A percentile compares a stretch with the other conserved stretches of the same genome.
phyloP scores from a whole-genome alignment of 1,139 yeast genomes.

The Candida dubliniensis region DNA sequence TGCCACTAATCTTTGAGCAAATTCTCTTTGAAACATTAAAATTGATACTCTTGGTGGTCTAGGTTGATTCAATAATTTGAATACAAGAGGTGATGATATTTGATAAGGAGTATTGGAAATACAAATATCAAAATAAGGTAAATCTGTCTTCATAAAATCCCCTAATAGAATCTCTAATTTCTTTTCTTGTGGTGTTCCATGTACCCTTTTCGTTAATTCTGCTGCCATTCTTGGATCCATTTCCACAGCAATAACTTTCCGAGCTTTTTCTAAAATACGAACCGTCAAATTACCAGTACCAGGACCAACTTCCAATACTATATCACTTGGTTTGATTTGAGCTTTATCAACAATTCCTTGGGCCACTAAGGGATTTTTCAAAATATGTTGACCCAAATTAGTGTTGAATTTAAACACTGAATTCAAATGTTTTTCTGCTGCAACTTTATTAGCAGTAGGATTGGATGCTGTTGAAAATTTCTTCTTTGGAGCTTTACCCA shows the following conservation, averaged over 20 bases:
- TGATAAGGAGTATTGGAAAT: constrained; percentile 98
- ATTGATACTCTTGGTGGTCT: constrained; percentile 94
- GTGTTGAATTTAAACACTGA: constrained; percentile 96
- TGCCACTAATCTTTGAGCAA: constrained; percentile 88
- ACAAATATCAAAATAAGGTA: constrained; percentile 94
- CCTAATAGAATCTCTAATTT: constrained; percentile 89
- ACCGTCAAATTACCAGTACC: constrained; percentile 99
- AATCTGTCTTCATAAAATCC: constrained; percentile 92
- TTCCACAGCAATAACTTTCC: constrained; percentile 91
- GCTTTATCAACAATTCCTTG: constrained; percentile 99
- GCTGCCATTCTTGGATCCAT: constrained; percentile 99
- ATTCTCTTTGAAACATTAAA: constrained; percentile 97
- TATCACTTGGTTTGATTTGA: constrained; percentile 85
- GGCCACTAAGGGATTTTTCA: constrained; percentile 94
- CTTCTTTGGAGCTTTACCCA: constrained; percentile 59
- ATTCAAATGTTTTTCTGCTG: constrained; percentile 69
- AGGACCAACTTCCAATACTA: constrained; percentile 96
- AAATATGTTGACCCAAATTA: constrained; percentile 93
- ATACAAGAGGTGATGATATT: constrained; percentile 93
- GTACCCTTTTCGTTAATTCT: constrained; percentile 94
- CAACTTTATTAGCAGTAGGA: constrained; percentile 51
- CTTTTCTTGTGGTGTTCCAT: constrained; percentile 90
- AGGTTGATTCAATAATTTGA: constrained; percentile 86
- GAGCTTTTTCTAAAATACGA: constrained; percentile 85
- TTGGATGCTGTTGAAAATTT: constrained; percentile 44